These are phyloP conservation scores for Globisporangium cylindrosporum DNA, from an alignment of 352 stramenopile species.

Conservation along the genomic window DNA sequence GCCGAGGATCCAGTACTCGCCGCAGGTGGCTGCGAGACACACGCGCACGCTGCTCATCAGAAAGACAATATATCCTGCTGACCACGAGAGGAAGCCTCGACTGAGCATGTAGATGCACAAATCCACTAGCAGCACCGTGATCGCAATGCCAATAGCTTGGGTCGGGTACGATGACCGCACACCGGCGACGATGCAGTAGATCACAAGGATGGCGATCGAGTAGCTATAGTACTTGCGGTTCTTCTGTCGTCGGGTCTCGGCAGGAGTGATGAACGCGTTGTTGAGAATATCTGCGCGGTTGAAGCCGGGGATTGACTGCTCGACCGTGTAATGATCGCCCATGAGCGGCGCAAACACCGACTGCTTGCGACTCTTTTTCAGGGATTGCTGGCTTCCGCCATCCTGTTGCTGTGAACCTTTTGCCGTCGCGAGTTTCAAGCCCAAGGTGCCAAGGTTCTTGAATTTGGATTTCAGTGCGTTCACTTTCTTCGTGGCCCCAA, in stretches of 20 bases:
- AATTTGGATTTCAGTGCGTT: slow-evolving; percentile 77
- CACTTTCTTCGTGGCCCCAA: slow-evolving; percentile 75
- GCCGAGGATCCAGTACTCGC: slow-evolving; percentile 77
- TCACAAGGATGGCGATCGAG: slow-evolving; percentile 40
- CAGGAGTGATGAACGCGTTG: slow-evolving; percentile 70
- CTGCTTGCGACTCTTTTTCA: slow-evolving; percentile 42
- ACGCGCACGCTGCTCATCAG: slow-evolving; percentile 67
- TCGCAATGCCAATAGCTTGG: slow-evolving; percentile 57
- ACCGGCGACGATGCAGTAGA: slow-evolving; percentile 63
- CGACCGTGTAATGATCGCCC: slow-evolving; percentile 75
- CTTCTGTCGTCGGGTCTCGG: slow-evolving; percentile 35
- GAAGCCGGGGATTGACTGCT: slow-evolving; percentile 73
- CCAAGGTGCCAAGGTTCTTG: slow-evolving; percentile 76
- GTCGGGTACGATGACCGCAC: slow-evolving; percentile 54
- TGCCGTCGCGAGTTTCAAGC: slow-evolving; percentile 63
- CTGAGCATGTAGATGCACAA: slow-evolving; percentile 72
- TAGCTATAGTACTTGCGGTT: slow-evolving; percentile 58
- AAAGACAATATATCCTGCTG: slow-evolving; percentile 79
- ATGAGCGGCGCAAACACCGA: slow-evolving; percentile 76
- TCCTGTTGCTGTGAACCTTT: slow-evolving; percentile 23
- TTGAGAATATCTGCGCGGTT: slow-evolving; percentile 72
- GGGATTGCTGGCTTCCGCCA: slow-evolving; percentile 1
- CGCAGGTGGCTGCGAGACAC: slow-evolving; percentile 64
- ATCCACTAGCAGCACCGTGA: slow-evolving; percentile 73
- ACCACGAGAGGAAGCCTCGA: slow-evolving; percentile 70